Evolutionary conservation across 768 basidiomycete genomes (phyloP), one percentile per base, ranked within the genome.

Genomic region (Rhodotorula babjevae): DNA sequence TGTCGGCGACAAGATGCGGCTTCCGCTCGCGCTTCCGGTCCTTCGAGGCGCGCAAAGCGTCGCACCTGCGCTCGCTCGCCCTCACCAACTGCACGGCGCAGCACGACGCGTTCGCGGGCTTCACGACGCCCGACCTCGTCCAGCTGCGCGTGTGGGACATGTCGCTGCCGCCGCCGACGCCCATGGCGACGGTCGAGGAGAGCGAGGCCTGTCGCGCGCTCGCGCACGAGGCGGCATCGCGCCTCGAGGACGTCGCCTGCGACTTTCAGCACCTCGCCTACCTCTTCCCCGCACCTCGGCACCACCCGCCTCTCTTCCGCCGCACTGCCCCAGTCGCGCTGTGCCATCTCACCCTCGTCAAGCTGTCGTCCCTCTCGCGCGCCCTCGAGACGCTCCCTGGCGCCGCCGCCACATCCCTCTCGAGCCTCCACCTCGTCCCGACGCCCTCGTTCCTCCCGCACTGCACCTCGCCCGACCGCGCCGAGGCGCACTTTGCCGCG

Each of bases 21-120:
- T 72, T 72, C 63, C 66, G 71, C 49, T 72, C 71, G 1, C 57
- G 71, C 0, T 72, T 72, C 59, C 56, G 71, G 19, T 33, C 36
- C 46, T 52, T 58, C 27, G 12, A 23, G 8, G 9, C 63, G 16
- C 42, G 67, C 18, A 44, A 36, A 23, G 40, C 71, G 1, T 68
- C 67, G 8, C 67, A n/a, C 27, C 9, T 68, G 58, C 47, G 50
- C 7, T 29, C 67, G 27, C 60, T 72, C 31, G 25, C 50, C 16
- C 27, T 72, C 46, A 53, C 61, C 11, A 56, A 55, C 47, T 65
- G 62, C 63, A 72, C 66, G 7, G 71, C 60, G 3, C 63, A 64
- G 33, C 67, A 72, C 63, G 71, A 72, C 59, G 60, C 67, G 18
- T 66, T 68, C 59, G 29, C 49, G 50, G 67, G 67, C 11, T 68